Percentiles rank a stretch among this genome's conserved stretches.
Conservation (phyloP, 768 basidiomycete genomes). For the Rhizopogon vulgaris region DNA sequence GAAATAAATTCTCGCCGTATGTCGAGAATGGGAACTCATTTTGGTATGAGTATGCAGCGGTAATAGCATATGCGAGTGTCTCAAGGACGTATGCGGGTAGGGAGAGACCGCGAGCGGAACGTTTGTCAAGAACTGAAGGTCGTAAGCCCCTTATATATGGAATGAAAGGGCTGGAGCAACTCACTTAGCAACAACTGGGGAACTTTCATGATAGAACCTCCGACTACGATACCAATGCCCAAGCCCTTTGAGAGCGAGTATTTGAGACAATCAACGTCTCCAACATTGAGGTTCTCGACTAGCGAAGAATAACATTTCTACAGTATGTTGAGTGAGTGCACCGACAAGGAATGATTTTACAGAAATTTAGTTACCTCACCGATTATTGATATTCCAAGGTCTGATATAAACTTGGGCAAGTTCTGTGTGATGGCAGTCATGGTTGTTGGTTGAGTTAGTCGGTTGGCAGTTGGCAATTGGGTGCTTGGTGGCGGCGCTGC, state of each 20-base stretch:
- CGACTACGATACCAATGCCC: conserved; percentile 87
- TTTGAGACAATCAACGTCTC: conserved; percentile 79
- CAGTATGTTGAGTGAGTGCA: neutral
- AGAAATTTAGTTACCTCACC: conserved; percentile 52
- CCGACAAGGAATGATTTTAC: neutral
- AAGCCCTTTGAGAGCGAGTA: conserved; percentile 89
- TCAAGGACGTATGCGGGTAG: conserved; percentile 85
- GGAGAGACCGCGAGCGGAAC: conserved; percentile 83
- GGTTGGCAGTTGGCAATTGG: too few relatives aligned
- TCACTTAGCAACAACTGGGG: conserved; percentile 85
- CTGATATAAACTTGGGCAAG: conserved; percentile 79
- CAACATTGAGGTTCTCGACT: conserved; percentile 77
- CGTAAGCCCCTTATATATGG: conserved; percentile 2
- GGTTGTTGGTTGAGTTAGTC: conserved; percentile 13
- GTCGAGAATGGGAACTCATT: conserved; percentile 92
- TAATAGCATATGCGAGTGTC: conserved; percentile 87
- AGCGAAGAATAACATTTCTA: conserved; percentile 90
- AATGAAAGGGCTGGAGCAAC: conserved; percentile 16
- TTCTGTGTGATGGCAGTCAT: conserved; percentile 80
- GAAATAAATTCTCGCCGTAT: conserved; percentile 95
- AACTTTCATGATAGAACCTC: conserved; percentile 93
- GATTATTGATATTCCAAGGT: conserved; percentile 75
- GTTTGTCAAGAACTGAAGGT: conserved; percentile 55
- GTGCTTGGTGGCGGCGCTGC: too few relatives aligned
- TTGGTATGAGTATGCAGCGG: conserved; percentile 78